Evolutionary conservation across 2,329 filamentous ascomycete genomes (phyloP).

Genomic region (Microthyrium microscopicum): DNA sequence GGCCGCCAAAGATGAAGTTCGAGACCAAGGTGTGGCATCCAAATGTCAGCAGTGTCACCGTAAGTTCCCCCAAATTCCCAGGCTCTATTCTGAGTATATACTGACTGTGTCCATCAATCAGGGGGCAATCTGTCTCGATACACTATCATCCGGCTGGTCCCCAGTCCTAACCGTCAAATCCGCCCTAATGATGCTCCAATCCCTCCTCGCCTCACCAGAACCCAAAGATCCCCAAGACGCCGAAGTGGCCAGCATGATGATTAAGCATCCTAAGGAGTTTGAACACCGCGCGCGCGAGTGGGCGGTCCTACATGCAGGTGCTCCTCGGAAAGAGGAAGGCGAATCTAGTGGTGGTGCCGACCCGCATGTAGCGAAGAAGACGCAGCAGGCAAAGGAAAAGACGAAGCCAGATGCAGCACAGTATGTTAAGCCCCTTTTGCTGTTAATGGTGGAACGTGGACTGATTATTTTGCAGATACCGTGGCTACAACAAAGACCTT

Average conservation of each 20-base stretch:
- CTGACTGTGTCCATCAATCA: conserved; percentile 26
- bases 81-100: not conserved
- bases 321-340: conserved; percentile 42
- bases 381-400: conserved; percentile 35
- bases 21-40: conserved; percentile 93
- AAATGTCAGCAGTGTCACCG: conserved; percentile 86
- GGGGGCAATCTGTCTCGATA: conserved; percentile 96
- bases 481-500: conserved; percentile 71
- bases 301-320: conserved; percentile 70
- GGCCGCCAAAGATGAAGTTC: conserved; percentile 80
- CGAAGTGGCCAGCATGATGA: conserved; percentile 81
- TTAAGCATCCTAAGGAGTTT: conserved; percentile 63
- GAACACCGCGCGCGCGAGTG: conserved; percentile 73
- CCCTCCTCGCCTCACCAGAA: conserved; percentile 82
- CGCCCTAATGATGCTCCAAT: conserved; percentile 80
- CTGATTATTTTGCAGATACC: no score
- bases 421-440: conserved; percentile 23
- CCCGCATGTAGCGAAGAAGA: conserved; percentile 34
- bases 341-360: conserved; percentile 36
- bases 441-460: no score
- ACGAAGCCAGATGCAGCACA: conserved; percentile 40
- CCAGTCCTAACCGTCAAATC: conserved; percentile 95
- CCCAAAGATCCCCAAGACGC: conserved; percentile 95
- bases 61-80: no score
- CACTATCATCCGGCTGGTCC: conserved; percentile 77